Base-by-base conservation (phyloP, 768 basidiomycete genomes). In the Ramaria rubella region DNA sequence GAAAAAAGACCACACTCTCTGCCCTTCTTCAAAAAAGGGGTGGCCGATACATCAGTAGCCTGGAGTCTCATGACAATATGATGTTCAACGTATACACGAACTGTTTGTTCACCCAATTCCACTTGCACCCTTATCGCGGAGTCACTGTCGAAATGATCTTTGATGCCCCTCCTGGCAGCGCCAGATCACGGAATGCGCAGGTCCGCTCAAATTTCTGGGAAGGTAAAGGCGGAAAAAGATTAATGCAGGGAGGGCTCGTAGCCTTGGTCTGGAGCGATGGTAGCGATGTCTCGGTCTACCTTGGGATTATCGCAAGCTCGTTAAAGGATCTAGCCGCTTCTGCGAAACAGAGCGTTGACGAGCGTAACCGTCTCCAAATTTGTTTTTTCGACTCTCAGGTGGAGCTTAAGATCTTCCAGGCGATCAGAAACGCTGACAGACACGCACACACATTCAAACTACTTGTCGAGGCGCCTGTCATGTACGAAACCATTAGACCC, bases 401-500 rank as follows among this genome's bases (percentile, higher is more conserved):
- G 1, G 77, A 85, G 62, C 64, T 85, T 7, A 65, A 70, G 44
- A 71, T 48, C 21, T 62, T 77, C 1, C 75, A 74, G 12, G 72
- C 75, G 43, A 58, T 79, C 49, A 57, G 54, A 57, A 53, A 62
- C 54, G 43, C 55, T 58, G 12, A 57, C 46, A 7, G 57, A 59
- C 12, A 45, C 55, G 12, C 52, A 55, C 23, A 52, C 3, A 34
- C 51, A 27, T 33, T 26, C 27, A 58, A 61, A 49, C 51, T 85
- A 2, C 69, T 87, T 23, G 68, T 87, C 14, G 86, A 88, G 58
- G 75, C 79, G 0, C 76, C 79, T 0, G 78, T 87, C 56, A 78
- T 88, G 78, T 86, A 78, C 58, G 86, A 86, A 58, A 73, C 82
- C 0, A 77, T 85, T 31, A 73, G 83, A 6, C 87, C 87, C 0